Conservation (phyloP, 805 yeast genomes). For the Yamadazyma sp. region DNA sequence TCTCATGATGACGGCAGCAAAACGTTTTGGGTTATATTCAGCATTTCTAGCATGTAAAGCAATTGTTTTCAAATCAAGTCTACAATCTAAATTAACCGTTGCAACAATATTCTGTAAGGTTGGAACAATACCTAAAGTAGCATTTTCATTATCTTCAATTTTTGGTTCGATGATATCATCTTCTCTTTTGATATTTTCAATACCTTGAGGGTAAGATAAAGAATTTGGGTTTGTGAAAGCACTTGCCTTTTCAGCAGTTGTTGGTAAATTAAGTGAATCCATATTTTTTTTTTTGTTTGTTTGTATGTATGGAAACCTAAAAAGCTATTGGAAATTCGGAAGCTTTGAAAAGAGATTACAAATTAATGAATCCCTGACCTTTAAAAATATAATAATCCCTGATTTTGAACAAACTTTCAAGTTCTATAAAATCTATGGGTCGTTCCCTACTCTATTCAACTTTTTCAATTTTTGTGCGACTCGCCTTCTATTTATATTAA, state of each 20-base stretch:
- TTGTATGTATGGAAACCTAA: not conserved
- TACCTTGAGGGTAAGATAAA: conserved; percentile 58
- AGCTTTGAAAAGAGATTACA: conserved; percentile 34
- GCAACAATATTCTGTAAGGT: conserved; percentile 95
- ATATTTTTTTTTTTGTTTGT: conserved; percentile 26
- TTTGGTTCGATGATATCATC: conserved; percentile 35
- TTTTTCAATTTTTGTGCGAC: too few relatives aligned
- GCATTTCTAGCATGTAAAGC: conserved; percentile 99
- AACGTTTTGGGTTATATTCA: conserved; percentile 96
- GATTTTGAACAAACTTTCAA: too few relatives aligned
- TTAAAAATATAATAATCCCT: too few relatives aligned
- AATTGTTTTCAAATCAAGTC: conserved; percentile 92
- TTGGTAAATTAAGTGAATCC: conserved; percentile 75
- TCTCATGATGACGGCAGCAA: conserved; percentile 99
- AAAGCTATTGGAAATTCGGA: too few relatives aligned
- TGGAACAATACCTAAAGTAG: conserved; percentile 94
- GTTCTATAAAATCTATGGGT: too few relatives aligned
- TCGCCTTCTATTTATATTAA: too few relatives aligned
- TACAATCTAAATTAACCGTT: conserved; percentile 93
- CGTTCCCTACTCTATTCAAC: too few relatives aligned
- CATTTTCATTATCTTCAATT: conserved; percentile 56
- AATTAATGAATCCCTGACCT: conserved; percentile 45
- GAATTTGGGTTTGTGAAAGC: conserved; percentile 68
- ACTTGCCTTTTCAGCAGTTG: conserved; percentile 74
- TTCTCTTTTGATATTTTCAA: conserved; percentile 21